Conservation (phyloP, 345 rosid species). For the Theobroma cacao region DNA sequence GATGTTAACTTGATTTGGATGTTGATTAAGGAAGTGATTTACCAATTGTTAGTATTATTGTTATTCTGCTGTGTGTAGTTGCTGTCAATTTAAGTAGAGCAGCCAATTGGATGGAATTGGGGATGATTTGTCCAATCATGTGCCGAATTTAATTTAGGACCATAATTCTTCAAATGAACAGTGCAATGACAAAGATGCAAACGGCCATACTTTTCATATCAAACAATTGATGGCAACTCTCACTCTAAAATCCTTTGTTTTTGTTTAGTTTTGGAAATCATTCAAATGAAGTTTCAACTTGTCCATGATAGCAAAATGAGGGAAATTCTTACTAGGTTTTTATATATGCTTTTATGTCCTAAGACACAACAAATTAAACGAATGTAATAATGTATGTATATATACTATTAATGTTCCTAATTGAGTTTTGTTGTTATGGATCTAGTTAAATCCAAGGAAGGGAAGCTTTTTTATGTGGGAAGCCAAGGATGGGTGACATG, state of each 20-base stretch:
- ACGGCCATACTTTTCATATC: background rate
- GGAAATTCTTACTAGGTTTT: too few relatives aligned
- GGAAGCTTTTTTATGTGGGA: too few relatives aligned
- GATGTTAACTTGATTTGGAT: background rate
- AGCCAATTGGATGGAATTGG: background rate
- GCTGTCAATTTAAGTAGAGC: background rate
- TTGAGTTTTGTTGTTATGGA: too few relatives aligned
- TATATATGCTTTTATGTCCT: too few relatives aligned
- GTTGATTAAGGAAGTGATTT: conserved; percentile 5
- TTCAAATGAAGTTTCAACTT: background rate
- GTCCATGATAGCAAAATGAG: background rate
- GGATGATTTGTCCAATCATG: background rate
- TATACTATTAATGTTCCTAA: too few relatives aligned
- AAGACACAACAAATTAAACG: too few relatives aligned
- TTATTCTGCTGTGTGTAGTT: background rate
- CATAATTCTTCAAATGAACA: background rate
- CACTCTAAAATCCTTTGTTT: background rate
- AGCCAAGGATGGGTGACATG: too few relatives aligned
- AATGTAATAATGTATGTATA: too few relatives aligned
- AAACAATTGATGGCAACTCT: background rate
- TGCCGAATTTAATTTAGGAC: background rate
- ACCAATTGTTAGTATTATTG: background rate
- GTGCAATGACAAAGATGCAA: background rate
- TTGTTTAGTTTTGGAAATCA: background rate
- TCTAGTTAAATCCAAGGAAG: too few relatives aligned